Evolutionary conservation across 345 rosid genomes (phyloP).

Genomic region (Syzygium grande): DNA sequence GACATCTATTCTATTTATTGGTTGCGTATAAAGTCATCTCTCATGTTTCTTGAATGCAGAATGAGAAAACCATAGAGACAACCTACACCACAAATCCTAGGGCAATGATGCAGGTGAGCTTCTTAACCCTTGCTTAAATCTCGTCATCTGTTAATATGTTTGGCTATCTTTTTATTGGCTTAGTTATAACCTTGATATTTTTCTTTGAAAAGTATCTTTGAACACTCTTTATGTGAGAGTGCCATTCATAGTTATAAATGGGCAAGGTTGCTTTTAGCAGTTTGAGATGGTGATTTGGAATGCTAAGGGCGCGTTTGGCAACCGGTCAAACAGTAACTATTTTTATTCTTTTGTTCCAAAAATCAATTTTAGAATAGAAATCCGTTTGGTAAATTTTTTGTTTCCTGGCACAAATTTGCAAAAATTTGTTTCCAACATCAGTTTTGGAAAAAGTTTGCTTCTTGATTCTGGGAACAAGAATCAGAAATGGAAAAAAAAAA

Average conservation of each 20-base stretch:
- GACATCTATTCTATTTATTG: background rate
- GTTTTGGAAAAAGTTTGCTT: no score
- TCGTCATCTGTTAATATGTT: background rate
- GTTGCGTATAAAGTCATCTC: background rate
- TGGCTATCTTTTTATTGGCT: background rate
- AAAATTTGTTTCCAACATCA: no score
- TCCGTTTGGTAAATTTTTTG: no score
- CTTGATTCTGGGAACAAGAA: no score
- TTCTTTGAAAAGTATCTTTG: no score
- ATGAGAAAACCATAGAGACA: constrained; percentile 68
- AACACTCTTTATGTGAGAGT: background rate
- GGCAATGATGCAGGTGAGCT: constrained; percentile 91
- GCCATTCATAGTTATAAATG: background rate
- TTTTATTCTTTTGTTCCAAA: no score
- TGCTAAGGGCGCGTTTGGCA: no score
- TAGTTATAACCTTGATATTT: background rate
- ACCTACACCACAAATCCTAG: constrained; percentile 79
- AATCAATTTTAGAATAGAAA: no score
- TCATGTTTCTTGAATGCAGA: constrained; percentile 29
- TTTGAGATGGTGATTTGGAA: background rate
- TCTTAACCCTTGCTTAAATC: background rate
- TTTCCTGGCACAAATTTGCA: no score
- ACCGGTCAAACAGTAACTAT: no score
- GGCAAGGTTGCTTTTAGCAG: background rate
- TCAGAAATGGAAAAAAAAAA: no score